These are phyloP conservation scores for Ophiosphaerella korrae DNA, from an alignment of 2,329 filamentous ascomycete species.

Conservation along the genomic window DNA sequence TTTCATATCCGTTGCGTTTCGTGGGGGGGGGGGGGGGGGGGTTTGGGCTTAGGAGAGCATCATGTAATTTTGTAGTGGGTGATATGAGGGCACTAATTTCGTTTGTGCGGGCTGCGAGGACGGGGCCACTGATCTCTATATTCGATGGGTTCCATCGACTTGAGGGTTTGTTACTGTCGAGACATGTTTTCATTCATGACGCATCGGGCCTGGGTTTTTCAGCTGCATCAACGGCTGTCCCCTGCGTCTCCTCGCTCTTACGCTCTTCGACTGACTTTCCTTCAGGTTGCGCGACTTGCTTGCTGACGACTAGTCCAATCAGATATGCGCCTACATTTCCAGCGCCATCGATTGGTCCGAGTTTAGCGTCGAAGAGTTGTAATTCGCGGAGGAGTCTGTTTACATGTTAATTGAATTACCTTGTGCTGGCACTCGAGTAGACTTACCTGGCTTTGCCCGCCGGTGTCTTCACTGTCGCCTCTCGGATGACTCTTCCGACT, in stretches of 20 bases:
- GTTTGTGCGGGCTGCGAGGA: no score
- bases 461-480: slow-evolving; percentile 68
- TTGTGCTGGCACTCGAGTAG: not conserved
- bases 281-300: slow-evolving; percentile 44
- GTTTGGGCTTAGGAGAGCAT: no score
- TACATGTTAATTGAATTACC: slow-evolving; percentile 6
- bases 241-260: slow-evolving; percentile 5
- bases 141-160: not conserved
- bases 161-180: not conserved
- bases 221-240: not conserved
- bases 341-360: slow-evolving; percentile 80
- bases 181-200: not conserved
- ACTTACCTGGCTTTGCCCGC: slow-evolving; percentile 73
- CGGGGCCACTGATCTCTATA: not conserved
- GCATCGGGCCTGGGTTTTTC: slow-evolving; percentile 3
- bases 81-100: no score
- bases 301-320: slow-evolving; percentile 66
- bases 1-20: no score
- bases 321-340: slow-evolving; percentile 74
- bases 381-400: slow-evolving; percentile 76
- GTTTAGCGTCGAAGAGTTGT: slow-evolving; percentile 70
- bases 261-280: slow-evolving; percentile 6
- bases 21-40: no score
- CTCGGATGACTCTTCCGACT: slow-evolving; percentile 72
- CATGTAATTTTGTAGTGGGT: no score